phyloP scores from a whole-genome alignment of 441 rosid genomes.

The Gossypium davidsonii region DNA sequence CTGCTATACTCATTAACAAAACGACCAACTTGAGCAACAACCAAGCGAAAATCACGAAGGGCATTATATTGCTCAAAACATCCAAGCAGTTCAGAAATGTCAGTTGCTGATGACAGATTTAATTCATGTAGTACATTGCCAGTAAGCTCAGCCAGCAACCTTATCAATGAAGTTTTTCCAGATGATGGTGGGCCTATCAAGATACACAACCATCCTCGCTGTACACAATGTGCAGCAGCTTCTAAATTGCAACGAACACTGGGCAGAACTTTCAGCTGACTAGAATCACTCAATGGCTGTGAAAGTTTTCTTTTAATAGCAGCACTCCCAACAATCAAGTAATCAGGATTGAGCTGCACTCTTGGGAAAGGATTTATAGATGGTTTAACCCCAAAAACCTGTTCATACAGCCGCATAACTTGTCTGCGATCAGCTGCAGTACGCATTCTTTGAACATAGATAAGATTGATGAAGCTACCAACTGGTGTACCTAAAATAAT shows the following conservation, averaged over 20 bases:
- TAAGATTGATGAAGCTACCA: constrained; percentile 65
- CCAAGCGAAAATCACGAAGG: constrained; percentile 55
- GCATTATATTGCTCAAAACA: constrained; percentile 96
- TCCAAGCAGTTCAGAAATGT: constrained; percentile 94
- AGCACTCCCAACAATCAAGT: constrained; percentile 63
- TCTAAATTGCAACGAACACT: constrained; percentile 74
- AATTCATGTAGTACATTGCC: constrained; percentile 77
- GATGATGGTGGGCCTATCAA: constrained; percentile 88
- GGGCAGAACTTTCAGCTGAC: constrained; percentile 65
- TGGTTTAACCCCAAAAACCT: constrained; percentile 59
- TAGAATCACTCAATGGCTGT: constrained; percentile 34
- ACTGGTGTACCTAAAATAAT: constrained; percentile 32
- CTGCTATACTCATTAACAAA: constrained; percentile 66
- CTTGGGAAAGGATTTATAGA: constrained; percentile 76
- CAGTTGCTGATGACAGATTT: constrained; percentile 89
- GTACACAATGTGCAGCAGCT: constrained; percentile 80
- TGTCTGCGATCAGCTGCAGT: constrained; percentile 75
- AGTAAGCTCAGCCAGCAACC: constrained; percentile 74
- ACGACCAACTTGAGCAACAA: constrained; percentile 57
- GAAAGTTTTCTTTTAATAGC: constrained; percentile 53
- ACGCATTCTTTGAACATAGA: constrained; percentile 96
- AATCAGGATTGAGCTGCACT: constrained; percentile 57
- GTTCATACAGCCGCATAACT: constrained; percentile 66
- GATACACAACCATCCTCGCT: constrained; percentile 83
- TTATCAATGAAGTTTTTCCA: constrained; percentile 90